phyloP scores from a whole-genome alignment of 495 filamentous ascomycete species.

The Daldinia bambusicola region DNA sequence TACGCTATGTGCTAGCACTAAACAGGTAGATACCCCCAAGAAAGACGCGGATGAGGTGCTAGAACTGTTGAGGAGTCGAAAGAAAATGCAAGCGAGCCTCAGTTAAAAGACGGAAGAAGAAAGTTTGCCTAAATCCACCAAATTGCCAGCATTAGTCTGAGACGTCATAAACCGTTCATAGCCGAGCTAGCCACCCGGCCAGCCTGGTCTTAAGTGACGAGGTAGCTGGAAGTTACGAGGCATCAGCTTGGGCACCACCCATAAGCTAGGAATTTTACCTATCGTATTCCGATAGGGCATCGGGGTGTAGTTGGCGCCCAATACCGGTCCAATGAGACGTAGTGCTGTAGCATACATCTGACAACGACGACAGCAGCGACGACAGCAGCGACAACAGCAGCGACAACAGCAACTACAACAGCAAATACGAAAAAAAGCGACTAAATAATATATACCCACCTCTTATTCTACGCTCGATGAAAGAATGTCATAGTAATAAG shows the following conservation, averaged over 20 bases:
- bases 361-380: not conserved
- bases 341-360: not conserved
- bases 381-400: no score
- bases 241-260: no score
- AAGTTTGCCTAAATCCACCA: no score
- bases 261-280: no score
- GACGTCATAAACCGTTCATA: no score
- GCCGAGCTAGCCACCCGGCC: no score
- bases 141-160: no score
- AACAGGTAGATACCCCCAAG: not conserved
- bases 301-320: not conserved
- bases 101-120: no score
- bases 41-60: not conserved
- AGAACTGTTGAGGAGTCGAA: not conserved
- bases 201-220: no score
- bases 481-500: not conserved
- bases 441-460: not conserved
- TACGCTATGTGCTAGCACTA: not conserved
- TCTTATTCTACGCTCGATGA: not conserved
- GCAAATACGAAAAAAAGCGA: not conserved
- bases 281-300: not conserved
- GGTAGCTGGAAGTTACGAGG: no score
- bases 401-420: no score
- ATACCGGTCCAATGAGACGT: slow-evolving; percentile 3
- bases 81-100: no score